These are phyloP conservation scores for Aspergillus brunneoviolaceus DNA, from an alignment of 2,329 filamentous ascomycete species.

Conservation along the genomic window DNA sequence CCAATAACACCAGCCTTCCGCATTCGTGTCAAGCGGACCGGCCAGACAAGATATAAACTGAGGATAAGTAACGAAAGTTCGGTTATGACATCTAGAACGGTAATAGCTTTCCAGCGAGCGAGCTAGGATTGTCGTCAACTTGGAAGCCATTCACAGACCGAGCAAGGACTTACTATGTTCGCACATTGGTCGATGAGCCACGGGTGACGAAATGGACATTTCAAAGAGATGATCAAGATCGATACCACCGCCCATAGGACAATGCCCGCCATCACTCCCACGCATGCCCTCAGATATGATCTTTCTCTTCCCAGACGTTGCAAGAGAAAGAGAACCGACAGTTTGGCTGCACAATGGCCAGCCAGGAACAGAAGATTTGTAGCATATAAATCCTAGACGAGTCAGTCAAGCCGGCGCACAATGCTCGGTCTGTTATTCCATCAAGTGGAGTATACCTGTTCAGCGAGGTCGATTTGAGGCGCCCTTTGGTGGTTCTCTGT, in stretches of 20 bases:
- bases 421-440: slow-evolving; percentile 1
- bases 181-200: neutral
- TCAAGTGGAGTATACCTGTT: neutral
- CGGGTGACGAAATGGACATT: neutral
- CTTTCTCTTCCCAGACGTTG: slow-evolving; percentile 24
- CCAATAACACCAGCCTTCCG: slow-evolving; percentile 17
- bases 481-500: neutral
- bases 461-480: neutral
- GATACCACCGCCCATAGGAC: slow-evolving; percentile 23
- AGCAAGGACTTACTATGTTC: neutral
- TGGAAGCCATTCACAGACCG: too few relatives aligned
- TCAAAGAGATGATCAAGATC: slow-evolving; percentile 15
- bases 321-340: slow-evolving; percentile 29
- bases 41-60: slow-evolving; percentile 26
- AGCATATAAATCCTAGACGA: slow-evolving; percentile 13
- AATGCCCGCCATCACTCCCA: slow-evolving; percentile 14
- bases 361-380: slow-evolving; percentile 28
- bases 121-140: neutral
- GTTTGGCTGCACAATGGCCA: slow-evolving; percentile 28
- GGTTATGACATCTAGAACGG: slow-evolving; percentile 40
- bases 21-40: slow-evolving; percentile 22
- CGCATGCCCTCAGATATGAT: slow-evolving; percentile 18
- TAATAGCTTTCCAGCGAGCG: slow-evolving; percentile 41
- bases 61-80: slow-evolving; percentile 15
- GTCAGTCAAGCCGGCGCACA: neutral